Percentiles rank a stretch among this genome's conserved stretches.
These are phyloP conservation scores for Rhizophagus prolifer DNA, from an alignment of 192 early-diverging fungal species.

Conservation along the genomic window DNA sequence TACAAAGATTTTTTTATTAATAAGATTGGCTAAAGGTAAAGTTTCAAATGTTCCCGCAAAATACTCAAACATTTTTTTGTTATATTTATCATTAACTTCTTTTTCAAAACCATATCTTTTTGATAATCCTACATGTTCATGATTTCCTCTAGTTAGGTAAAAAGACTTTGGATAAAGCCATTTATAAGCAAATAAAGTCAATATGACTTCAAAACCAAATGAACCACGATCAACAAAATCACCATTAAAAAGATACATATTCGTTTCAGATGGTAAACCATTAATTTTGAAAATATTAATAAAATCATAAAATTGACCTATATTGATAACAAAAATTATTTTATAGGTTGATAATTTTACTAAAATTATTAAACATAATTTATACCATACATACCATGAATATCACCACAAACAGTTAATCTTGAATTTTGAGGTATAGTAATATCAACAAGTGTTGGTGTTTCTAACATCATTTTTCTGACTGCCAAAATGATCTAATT, in stretches of 20 bases:
- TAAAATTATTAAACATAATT: background rate
- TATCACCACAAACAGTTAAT: conserved; percentile 96
- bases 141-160: conserved; percentile 93
- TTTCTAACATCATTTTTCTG: conserved; percentile 70
- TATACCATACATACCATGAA: too few species aligned
- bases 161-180: conserved; percentile 82
- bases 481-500: conserved; percentile 80
- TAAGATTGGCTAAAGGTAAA: conserved; percentile 88
- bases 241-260: conserved; percentile 94
- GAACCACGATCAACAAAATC: conserved; percentile 99
- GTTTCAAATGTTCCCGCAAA: conserved; percentile 95
- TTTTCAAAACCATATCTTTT: conserved; percentile 99
- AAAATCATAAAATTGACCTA: conserved; percentile 95
- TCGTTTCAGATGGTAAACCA: conserved; percentile 79
- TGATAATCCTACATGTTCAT: conserved; percentile 74
- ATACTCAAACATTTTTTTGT: conserved; percentile 86
- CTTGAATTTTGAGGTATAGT: conserved; percentile 67
- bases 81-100: conserved; percentile 94
- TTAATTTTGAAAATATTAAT: conserved; percentile 93
- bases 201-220: conserved; percentile 94
- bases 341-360: background rate
- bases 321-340: background rate
- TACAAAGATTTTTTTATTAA: conserved; percentile 91
- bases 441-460: conserved; percentile 85
- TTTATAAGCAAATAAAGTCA: conserved; percentile 90